Base-by-base conservation (phyloP, 1,139 yeast genomes). In the Suzukiozyma palmioleophila region DNA sequence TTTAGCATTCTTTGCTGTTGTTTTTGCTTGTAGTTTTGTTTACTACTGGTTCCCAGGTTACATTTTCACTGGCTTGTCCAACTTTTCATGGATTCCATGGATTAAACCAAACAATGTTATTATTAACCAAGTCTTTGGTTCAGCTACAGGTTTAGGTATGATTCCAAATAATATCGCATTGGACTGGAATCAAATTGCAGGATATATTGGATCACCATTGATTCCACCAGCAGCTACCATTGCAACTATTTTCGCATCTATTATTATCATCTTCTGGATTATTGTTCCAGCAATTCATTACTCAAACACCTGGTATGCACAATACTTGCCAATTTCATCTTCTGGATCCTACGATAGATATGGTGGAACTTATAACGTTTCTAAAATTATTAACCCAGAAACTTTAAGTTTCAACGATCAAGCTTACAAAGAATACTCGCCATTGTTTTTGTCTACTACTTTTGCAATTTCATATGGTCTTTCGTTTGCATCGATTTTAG, bases 181-280 rank as follows among this genome's bases (percentile, higher is more conserved):
- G 45, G 69, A 63, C 51, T 69, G 74, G 74, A 68, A 66, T 49
- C 75, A 69, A 53, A 60, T 69, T 37, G 63, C 72, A 30, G 84
- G 80, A 39, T 77, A 75, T 58, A 61, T 77, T 44, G 79, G 81
- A 12, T 75, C 84, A 21, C 87, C 90, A 9, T 69, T 84, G 52
- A 72, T 81, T 48, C 84, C 87, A 8, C 89, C 90, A 25, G 77
- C 80, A 37, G 64, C 75, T 39, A 75, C 82, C 15, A 61, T 76
- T 41, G 65, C 72, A 28, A 79, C 82, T 48, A 69, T 76, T 44
- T 62, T 73, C 42, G 32, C 64, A 5, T 72, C 79, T 14, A 58
- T 76, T 37, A 60, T 77, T 11, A 36, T 62, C 13, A 62, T 69
- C 42, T 69, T 64, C 60, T 68, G 74, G 75, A 54, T 61, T 34